phyloP scores from a whole-genome alignment of 2,329 filamentous ascomycete species.

The Furcasterigmium sp. region DNA sequence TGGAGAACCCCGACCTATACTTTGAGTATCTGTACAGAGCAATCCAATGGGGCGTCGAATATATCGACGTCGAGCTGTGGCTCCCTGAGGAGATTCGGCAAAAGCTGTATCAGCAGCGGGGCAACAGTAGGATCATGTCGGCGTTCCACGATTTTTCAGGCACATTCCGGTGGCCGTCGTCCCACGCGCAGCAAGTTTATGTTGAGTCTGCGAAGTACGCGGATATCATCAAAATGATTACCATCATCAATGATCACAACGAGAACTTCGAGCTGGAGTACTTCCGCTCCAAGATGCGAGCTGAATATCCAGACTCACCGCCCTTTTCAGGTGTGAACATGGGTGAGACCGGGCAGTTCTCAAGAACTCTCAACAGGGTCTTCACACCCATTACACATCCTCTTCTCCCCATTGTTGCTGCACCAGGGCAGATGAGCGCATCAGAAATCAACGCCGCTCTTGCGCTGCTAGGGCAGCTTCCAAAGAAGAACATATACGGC shows the following conservation, averaged over 20 bases:
- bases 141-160: conserved; percentile 87
- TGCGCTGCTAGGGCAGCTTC: conserved; percentile 73
- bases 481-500: conserved; percentile 74
- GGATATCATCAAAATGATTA: conserved; percentile 89
- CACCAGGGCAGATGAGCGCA: conserved; percentile 79
- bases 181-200: conserved; percentile 67
- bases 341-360: conserved; percentile 81
- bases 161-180: conserved; percentile 75
- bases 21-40: conserved; percentile 77
- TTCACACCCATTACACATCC: conserved; percentile 88
- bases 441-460: conserved; percentile 80
- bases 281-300: conserved; percentile 72
- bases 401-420: conserved; percentile 75
- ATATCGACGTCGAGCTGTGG: conserved; percentile 86
- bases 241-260: conserved; percentile 73
- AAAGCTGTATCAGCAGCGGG: conserved; percentile 62
- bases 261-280: conserved; percentile 90
- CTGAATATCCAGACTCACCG: conserved; percentile 62
- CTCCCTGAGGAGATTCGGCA: conserved; percentile 71
- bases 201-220: conserved; percentile 67
- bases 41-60: conserved; percentile 85
- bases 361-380: conserved; percentile 75
- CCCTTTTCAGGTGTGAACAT: conserved; percentile 82
- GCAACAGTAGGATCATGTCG: conserved; percentile 82
- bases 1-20: conserved; percentile 70